These are phyloP conservation scores for Meredithiella fracta DNA, from an alignment of 2,329 filamentous ascomycete species.

Conservation along the genomic window DNA sequence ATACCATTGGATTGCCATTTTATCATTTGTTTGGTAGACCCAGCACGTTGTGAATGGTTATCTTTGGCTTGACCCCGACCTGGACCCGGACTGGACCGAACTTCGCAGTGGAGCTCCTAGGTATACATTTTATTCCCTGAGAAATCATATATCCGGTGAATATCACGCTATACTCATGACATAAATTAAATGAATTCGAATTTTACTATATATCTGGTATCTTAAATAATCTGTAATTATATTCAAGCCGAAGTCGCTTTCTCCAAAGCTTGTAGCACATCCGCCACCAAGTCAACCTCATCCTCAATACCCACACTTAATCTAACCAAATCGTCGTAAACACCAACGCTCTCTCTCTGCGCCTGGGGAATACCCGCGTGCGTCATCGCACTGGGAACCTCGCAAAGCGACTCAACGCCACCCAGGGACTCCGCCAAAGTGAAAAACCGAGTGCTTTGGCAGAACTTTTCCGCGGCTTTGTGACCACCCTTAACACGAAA, in stretches of 20 bases:
- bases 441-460: constrained; percentile 75
- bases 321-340: constrained; percentile 86
- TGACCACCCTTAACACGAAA: constrained; percentile 86
- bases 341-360: constrained; percentile 78
- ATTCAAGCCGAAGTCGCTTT: neutral
- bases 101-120: too few relatives aligned
- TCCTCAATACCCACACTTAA: constrained; percentile 94
- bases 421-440: constrained; percentile 85
- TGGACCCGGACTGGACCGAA: too few relatives aligned
- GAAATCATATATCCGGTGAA: too few relatives aligned
- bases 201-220: too few relatives aligned
- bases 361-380: constrained; percentile 87
- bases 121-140: too few relatives aligned
- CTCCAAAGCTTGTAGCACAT: constrained; percentile 71
- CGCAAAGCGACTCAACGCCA: constrained; percentile 79
- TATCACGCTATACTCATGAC: too few relatives aligned
- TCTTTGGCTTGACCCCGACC: too few relatives aligned
- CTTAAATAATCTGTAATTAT: neutral
- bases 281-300: constrained; percentile 61
- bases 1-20: too few relatives aligned
- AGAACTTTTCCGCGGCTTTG: constrained; percentile 78
- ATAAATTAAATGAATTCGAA: too few relatives aligned
- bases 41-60: too few relatives aligned
- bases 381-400: constrained; percentile 91
- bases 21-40: too few relatives aligned